These are phyloP conservation scores for Penicillium diatomitis DNA, from an alignment of 495 filamentous ascomycete genomes.

Conservation along the genomic window DNA sequence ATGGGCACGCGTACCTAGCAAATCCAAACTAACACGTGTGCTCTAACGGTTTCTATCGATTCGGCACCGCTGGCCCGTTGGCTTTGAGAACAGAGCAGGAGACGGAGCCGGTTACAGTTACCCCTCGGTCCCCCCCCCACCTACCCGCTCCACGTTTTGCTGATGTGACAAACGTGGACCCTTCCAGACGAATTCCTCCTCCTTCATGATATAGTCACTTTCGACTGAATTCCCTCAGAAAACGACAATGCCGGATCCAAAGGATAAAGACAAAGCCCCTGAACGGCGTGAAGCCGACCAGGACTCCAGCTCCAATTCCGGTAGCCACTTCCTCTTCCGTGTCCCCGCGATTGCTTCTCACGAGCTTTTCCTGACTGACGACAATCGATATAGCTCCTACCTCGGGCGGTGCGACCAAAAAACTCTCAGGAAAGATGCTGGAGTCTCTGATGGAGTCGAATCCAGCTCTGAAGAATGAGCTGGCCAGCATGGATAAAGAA, in stretches of 20 bases:
- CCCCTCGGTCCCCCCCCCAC: slow-evolving; percentile 20
- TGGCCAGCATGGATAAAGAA: slow-evolving; percentile 36
- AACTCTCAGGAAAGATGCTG: slow-evolving; percentile 33
- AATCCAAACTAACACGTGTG: too few species aligned
- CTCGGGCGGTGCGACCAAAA: slow-evolving; percentile 24
- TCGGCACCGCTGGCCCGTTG: too few species aligned
- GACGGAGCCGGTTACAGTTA: background rate
- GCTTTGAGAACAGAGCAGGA: too few species aligned
- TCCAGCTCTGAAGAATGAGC: slow-evolving; percentile 40
- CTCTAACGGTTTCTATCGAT: too few species aligned
- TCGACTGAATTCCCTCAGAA: background rate
- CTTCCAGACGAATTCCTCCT: slow-evolving; percentile 13
- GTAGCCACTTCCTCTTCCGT: slow-evolving; percentile 1
- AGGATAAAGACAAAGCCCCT: slow-evolving; percentile 36
- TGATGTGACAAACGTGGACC: slow-evolving; percentile 26
- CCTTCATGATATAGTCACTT: slow-evolving; percentile 8
- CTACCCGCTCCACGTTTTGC: slow-evolving; percentile 14
- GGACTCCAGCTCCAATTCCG: background rate
- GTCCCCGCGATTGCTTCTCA: background rate
- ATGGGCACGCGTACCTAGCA: too few species aligned
- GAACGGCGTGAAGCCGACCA: slow-evolving; percentile 15
- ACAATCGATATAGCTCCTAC: background rate
- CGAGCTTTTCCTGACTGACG: slow-evolving; percentile 4
- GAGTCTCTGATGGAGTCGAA: slow-evolving; percentile 40
- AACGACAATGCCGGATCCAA: slow-evolving; percentile 29